Evolutionary conservation across 2,329 filamentous ascomycete genomes (phyloP).

Genomic region (Helicocarpus griseus): DNA sequence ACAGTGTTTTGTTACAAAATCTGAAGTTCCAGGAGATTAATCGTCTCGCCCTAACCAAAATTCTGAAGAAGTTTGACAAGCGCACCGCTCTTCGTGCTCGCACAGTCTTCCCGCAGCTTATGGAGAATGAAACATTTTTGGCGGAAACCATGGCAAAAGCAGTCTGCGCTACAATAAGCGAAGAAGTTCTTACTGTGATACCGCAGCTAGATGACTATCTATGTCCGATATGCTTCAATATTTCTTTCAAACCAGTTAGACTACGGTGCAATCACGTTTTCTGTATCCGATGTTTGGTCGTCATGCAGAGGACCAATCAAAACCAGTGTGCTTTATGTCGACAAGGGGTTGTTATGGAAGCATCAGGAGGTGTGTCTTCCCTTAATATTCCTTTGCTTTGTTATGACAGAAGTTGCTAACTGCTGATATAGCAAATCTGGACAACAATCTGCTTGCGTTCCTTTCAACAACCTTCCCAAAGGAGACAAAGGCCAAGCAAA

Average conservation of each 20-base stretch:
- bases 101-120: conserved; percentile 49
- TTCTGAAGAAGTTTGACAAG: conserved; percentile 88
- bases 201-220: conserved; percentile 78
- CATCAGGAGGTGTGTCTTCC: conserved; percentile 50
- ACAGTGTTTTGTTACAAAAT: conserved; percentile 65
- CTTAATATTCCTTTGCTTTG: not conserved
- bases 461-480: conserved; percentile 66
- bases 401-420: not conserved
- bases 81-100: conserved; percentile 64
- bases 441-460: conserved; percentile 57
- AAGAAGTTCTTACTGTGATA: conserved; percentile 61
- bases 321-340: conserved; percentile 68
- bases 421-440: conserved; percentile 51
- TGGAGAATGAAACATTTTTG: conserved; percentile 52
- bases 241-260: conserved; percentile 74
- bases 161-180: conserved; percentile 64
- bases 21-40: conserved; percentile 82
- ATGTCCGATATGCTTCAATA: conserved; percentile 68
- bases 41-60: conserved; percentile 65
- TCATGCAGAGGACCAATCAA: conserved; percentile 62
- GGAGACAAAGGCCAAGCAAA: conserved; percentile 57
- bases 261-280: conserved; percentile 68
- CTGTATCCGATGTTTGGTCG: conserved; percentile 74
- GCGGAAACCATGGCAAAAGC: conserved; percentile 62
- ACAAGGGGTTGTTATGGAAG: conserved; percentile 58